phyloP scores from a whole-genome alignment of 805 yeast genomes.

The Saccharomycopsis selenospora region DNA sequence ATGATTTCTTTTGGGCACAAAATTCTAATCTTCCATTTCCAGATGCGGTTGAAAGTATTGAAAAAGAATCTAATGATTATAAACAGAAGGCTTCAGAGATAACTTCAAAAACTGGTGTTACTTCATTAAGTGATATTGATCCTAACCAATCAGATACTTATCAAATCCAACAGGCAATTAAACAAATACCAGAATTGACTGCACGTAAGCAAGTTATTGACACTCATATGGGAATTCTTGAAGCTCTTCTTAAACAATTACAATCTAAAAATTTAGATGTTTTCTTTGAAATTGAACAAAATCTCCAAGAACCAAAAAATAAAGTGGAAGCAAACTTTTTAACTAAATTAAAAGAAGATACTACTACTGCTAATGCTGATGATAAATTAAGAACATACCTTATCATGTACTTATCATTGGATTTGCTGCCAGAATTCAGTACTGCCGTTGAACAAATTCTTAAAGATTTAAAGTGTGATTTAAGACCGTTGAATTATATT shows the following conservation, averaged over 20 bases:
- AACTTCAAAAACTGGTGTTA: constrained; percentile 66
- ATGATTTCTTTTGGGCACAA: constrained; percentile 84
- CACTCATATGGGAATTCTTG: constrained; percentile 93
- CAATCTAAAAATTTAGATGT: constrained; percentile 85
- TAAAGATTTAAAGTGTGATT: constrained; percentile 48
- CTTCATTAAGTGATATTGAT: constrained; percentile 69
- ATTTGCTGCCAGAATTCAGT: constrained; percentile 41
- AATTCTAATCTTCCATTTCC: constrained; percentile 91
- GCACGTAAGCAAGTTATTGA: constrained; percentile 83
- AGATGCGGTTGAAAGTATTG: constrained; percentile 97
- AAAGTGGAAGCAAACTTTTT: constrained; percentile 50
- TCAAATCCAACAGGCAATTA: constrained; percentile 78
- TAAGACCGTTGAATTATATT: constrained; percentile 62
- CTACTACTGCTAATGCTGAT: constrained; percentile 44
- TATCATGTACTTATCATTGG: constrained; percentile 56
- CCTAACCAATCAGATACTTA: constrained; percentile 39
- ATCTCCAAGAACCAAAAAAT: constrained; percentile 45
- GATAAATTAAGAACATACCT: constrained; percentile 89
- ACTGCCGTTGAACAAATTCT: constrained; percentile 60
- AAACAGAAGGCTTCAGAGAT: constrained; percentile 84
- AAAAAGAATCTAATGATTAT: constrained; percentile 69
- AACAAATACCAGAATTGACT: constrained; percentile 86
- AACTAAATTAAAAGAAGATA: constrained; percentile 45
- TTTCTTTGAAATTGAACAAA: constrained; percentile 91
- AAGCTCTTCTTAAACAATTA: constrained; percentile 72